Base-by-base conservation (phyloP, 1,284 basidiomycete genomes). In the Papiliotrema laurentii region DNA sequence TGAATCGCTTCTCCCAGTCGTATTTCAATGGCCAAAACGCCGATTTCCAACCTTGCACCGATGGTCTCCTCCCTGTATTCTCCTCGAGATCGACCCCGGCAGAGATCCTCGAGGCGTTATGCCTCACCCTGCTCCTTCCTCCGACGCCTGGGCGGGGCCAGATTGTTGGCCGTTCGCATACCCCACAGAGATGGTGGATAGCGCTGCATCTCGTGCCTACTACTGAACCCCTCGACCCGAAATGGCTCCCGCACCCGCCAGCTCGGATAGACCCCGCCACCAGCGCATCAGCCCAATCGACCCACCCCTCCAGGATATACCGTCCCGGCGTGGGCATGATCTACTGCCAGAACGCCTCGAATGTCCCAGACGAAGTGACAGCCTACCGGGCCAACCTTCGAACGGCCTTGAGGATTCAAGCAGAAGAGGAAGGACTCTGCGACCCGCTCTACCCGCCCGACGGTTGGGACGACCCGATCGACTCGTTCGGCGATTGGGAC, bases 31-130 rank as follows among this genome's bases (percentile, higher is more conserved):
- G 49, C 3, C 33, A 46, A 9, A 59, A 63, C 38, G 54, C 66
- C 2, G 53, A 60, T 18, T 58, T 70, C 36, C 64, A 69, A 51
- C 45, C 58, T 4, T 66, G 64, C 35, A 64, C 63, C 4, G 40
- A 51, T 16, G 63, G 65, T 21, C 50, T 72, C 16, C 35, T 50
- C 3, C 40, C 38, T 2, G 50, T 70, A 18, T 72, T 72, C 49
- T 36, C 47, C 13, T n/a, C n/a, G n/a, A n/a, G n/a, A n/a, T n/a
- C n/a, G n/a, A n/a, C n/a, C n/a, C n/a, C n/a, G n/a, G n/a, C n/a
- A n/a, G n/a, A n/a, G n/a, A n/a, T n/a, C n/a, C n/a, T n/a, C n/a
- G n/a, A n/a, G n/a, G n/a, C n/a, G n/a, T n/a, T n/a, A n/a, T n/a
- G n/a, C n/a, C n/a, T n/a, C n/a, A n/a, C n/a, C n/a, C n/a, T n/a